Conservation (phyloP, 164 flowering plant genomes). For the Warburgia ugandensis region DNA sequence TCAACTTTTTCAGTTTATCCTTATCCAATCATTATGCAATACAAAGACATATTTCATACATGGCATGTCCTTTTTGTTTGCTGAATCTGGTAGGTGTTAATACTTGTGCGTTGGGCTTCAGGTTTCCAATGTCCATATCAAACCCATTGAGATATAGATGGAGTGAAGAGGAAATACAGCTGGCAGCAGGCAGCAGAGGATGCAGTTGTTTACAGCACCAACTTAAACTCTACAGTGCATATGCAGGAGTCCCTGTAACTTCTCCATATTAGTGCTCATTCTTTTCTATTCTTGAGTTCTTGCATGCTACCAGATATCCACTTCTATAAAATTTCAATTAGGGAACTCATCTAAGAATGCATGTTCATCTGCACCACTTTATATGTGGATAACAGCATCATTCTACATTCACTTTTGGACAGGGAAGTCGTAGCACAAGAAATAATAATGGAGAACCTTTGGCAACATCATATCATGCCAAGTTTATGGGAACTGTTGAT, state of each 20-base stretch:
- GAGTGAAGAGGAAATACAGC: slow-evolving; percentile 54
- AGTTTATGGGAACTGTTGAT: slow-evolving; percentile 79
- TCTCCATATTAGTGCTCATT: neutral
- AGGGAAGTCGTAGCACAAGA: slow-evolving; percentile 38
- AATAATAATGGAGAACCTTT: slow-evolving; percentile 68
- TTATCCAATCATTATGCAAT: slow-evolving; percentile 1
- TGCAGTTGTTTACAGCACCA: slow-evolving; percentile 38
- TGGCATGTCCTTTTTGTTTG: neutral
- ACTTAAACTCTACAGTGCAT: slow-evolving; percentile 60
- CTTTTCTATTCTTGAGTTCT: neutral
- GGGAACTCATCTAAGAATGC: too few relatives aligned
- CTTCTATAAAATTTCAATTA: too few relatives aligned
- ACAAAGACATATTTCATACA: neutral
- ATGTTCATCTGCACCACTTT: too few relatives aligned
- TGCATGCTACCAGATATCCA: too few relatives aligned
- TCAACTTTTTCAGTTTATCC: neutral
- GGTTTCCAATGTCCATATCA: slow-evolving; percentile 12
- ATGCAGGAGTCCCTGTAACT: slow-evolving; percentile 57
- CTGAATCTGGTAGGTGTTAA: slow-evolving; percentile 6
- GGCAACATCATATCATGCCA: slow-evolving; percentile 71
- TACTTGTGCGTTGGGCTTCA: slow-evolving; percentile 5
- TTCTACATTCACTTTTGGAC: neutral
- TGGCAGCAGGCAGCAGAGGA: slow-evolving; percentile 53
- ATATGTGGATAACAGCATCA: neutral
- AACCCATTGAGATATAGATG: slow-evolving; percentile 32